Percentiles rank a stretch among this genome's conserved stretches.
phyloP scores from a whole-genome alignment of 2,329 filamentous ascomycete genomes.

The Colletotrichum euphorbiae region DNA sequence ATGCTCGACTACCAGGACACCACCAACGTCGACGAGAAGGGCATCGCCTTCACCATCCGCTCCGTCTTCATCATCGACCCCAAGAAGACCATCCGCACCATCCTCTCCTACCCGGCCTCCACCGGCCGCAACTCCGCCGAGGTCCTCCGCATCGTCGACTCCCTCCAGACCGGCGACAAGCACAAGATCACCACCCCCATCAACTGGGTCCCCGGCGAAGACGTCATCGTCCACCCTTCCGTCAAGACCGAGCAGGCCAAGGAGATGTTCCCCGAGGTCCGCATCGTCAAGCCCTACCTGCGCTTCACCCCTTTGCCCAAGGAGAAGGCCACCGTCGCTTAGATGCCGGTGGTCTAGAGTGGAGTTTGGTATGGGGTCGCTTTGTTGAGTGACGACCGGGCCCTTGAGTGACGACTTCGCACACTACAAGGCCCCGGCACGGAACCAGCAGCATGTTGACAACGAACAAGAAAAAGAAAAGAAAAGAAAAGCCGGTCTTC shows the following conservation, averaged over 20 bases:
- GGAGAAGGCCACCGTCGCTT: constrained; percentile 57
- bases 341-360: constrained; percentile 36
- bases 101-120: constrained; percentile 91
- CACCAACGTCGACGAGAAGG: constrained; percentile 84
- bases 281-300: constrained; percentile 77
- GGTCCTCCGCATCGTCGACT: constrained; percentile 83
- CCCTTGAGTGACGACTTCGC: background rate
- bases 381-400: constrained; percentile 23
- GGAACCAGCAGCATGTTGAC: too few species aligned
- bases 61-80: constrained; percentile 96
- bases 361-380: constrained; percentile 32
- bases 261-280: constrained; percentile 85
- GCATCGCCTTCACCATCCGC: constrained; percentile 92
- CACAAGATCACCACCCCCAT: constrained; percentile 89
- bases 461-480: background rate
- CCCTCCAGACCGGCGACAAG: constrained; percentile 86
- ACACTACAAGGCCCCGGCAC: background rate
- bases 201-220: constrained; percentile 89
- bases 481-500: constrained; percentile 4
- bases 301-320: constrained; percentile 76
- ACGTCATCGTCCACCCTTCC: constrained; percentile 89
- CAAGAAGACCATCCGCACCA: constrained; percentile 91
- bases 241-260: constrained; percentile 88
- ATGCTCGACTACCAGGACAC: constrained; percentile 87
- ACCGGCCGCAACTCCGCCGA: constrained; percentile 87